These are phyloP conservation scores for Nothophoma quercina DNA, from an alignment of 2,329 filamentous ascomycete species.

Conservation along the genomic window DNA sequence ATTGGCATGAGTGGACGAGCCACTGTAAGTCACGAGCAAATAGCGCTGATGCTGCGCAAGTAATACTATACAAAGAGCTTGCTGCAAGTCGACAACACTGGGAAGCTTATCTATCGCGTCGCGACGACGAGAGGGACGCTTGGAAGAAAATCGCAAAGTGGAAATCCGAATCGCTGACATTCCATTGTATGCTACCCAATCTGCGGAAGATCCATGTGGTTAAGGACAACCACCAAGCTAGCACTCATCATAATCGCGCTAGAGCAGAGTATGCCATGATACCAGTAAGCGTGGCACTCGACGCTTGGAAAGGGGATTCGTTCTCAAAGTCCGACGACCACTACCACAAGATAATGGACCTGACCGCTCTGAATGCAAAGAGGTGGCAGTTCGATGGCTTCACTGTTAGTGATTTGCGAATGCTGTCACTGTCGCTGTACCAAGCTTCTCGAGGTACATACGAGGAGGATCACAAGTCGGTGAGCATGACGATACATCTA, in stretches of 20 bases:
- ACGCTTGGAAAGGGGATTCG: conserved; percentile 5
- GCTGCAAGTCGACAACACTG: conserved; percentile 13
- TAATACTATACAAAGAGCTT: neutral
- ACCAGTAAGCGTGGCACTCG: neutral
- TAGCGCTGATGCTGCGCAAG: neutral
- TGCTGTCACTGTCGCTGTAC: neutral
- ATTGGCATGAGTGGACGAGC: conserved; percentile 17
- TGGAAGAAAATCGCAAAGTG: conserved; percentile 22
- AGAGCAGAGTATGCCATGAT: neutral
- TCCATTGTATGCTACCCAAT: neutral
- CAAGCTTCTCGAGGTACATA: too few relatives aligned
- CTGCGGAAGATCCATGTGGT: neutral
- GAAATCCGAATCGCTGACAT: neutral
- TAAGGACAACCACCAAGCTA: neutral
- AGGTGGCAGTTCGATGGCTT: conserved; percentile 2
- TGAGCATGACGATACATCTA: neutral
- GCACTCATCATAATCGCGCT: neutral
- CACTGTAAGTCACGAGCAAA: conserved; percentile 3
- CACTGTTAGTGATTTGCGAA: neutral
- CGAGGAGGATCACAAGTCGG: neutral
- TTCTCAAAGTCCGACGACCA: neutral
- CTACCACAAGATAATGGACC: too few relatives aligned
- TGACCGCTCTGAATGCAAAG: neutral
- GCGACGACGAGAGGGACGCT: too few relatives aligned
- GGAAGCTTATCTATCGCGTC: conserved; percentile 13